Evolutionary conservation across 2,329 filamentous ascomycete genomes (phyloP), one percentile per base, ranked within the genome.

Genomic region (Stemphylium lycopersici): DNA sequence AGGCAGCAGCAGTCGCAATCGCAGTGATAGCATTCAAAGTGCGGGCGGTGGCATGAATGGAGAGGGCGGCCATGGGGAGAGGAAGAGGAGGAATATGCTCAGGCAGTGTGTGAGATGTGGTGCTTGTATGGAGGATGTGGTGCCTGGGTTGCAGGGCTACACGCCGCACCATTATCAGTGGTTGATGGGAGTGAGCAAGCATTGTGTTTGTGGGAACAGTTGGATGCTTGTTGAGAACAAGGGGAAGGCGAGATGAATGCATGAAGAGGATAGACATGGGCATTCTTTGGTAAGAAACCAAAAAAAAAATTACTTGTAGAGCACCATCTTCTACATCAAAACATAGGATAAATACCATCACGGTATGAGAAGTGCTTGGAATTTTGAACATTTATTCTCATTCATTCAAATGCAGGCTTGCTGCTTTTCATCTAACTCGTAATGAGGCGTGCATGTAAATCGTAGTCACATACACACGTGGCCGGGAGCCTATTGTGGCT

Each of bases 71-170:
- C 6, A 22, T 11, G 13, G 36, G n/a, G 41, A 20, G 33, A 51
- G 11, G 43, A 64, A 60, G 37, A 68, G 62, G 15, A 74, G 55
- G 43, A 56, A 55, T 15, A 42, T 68, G 54, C 49, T 79, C 37
- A 70, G 78, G 33, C 60, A 70, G 41, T 82, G 80, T 65, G 72
- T 78, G 41, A 65, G 79, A 46, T 81, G 80, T 67, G 76, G 76
- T 8, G 75, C 73, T 46, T 71, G 74, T 33, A 80, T 79, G 75
- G 79, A 81, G 65, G 79, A 81, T 65, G 64, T 79, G 13, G 60
- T 64, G 42, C 61, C 67, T 41, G 66, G 70, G 1, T 52, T 69
- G 59, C 63, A 61, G 1, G 71, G 69, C 20, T 73, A 74, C 56
- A 61, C 65, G 39, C 41, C 43, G 22, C 59, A 67, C 46, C 71